phyloP scores from a whole-genome alignment of 768 basidiomycete genomes.

The Agaricus sinodeliciosus region DNA sequence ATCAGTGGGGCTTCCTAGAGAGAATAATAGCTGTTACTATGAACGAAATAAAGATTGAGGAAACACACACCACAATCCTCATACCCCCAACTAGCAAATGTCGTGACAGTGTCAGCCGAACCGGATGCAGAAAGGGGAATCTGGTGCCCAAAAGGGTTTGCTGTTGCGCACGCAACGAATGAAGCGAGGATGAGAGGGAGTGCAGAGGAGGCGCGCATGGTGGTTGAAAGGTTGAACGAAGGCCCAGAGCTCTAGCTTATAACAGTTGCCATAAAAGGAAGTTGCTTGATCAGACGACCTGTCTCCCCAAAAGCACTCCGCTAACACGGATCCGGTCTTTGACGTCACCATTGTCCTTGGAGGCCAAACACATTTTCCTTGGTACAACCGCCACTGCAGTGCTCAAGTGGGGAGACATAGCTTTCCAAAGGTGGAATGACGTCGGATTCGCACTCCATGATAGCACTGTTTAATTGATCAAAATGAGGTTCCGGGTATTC shows the following conservation, averaged over 20 bases:
- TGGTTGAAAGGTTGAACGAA: neutral
- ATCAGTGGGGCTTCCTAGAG: slow-evolving; percentile 38
- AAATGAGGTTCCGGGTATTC: no score
- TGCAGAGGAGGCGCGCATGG: slow-evolving; percentile 5
- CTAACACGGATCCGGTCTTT: no score
- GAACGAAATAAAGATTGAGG: neutral
- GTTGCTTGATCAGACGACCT: neutral
- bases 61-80: slow-evolving; percentile 60
- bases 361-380: no score
- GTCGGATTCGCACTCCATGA: no score
- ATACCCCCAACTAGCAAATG: slow-evolving; percentile 46
- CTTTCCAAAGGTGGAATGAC: no score
- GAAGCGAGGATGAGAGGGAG: neutral
- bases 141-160: slow-evolving; percentile 2
- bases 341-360: no score
- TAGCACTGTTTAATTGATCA: no score
- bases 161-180: slow-evolving; percentile 11
- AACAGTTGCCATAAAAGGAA: neutral
- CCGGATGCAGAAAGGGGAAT: slow-evolving; percentile 15
- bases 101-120: neutral
- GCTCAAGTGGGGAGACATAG: no score
- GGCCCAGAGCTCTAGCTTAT: neutral
- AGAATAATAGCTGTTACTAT: slow-evolving; percentile 7
- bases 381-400: no score
- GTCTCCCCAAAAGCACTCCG: neutral